Evolutionary conservation across 1,284 basidiomycete species (phyloP).

Genomic region (Lignosus rhinocerotis): DNA sequence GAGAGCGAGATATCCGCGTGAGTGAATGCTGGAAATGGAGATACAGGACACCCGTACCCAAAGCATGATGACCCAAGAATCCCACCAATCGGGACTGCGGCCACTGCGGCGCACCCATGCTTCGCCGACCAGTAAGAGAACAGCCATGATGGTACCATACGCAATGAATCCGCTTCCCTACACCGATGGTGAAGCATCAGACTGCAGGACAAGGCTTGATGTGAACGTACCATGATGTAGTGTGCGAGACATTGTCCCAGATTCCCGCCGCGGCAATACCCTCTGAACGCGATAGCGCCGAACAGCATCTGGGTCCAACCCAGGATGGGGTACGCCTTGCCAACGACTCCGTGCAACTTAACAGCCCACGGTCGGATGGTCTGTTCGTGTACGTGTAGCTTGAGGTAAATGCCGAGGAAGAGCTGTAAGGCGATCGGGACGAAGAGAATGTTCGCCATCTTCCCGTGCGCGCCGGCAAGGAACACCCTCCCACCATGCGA

Average conservation of each 20-base stretch:
- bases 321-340: conserved; percentile 84
- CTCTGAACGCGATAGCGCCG: conserved; percentile 63
- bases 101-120: conserved; percentile 76
- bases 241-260: conserved; percentile 87
- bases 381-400: conserved; percentile 87
- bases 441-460: conserved; percentile 70
- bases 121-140: conserved; percentile 83
- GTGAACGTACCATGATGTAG: conserved; percentile 75
- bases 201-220: background rate
- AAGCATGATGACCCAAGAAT: conserved; percentile 84
- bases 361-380: conserved; percentile 77
- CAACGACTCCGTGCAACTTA: conserved; percentile 75
- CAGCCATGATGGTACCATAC: conserved; percentile 83
- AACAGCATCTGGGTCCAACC: conserved; percentile 89
- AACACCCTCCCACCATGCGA: conserved; percentile 80
- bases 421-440: conserved; percentile 71
- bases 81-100: conserved; percentile 87
- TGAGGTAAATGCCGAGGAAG: conserved; percentile 84
- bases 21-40: background rate
- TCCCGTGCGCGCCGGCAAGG: conserved; percentile 68
- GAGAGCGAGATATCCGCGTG: background rate
- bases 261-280: conserved; percentile 70
- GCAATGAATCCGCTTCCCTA: conserved; percentile 83
- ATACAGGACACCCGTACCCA: conserved; percentile 60
- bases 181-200: background rate